Base-by-base conservation (phyloP, 176 grass and related monocot genomes). In the Triticum dicoccoides region DNA sequence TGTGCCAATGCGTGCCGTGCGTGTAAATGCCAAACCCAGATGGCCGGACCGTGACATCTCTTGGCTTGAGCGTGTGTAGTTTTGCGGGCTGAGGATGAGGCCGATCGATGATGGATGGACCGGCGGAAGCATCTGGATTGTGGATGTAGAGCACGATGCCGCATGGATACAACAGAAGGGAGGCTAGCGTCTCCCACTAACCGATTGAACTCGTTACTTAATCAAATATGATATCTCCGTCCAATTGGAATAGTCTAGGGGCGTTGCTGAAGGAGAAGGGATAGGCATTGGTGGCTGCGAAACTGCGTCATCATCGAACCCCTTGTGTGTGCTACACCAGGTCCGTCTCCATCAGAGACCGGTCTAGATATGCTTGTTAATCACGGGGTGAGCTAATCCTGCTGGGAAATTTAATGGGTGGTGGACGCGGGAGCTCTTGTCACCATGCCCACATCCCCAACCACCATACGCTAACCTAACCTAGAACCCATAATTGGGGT, bases 361-460 rank as follows among this genome's bases (percentile, higher is more conserved):
- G 14, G 80, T 44, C 67, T 65, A 65, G 85, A 91, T 91, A 88
- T 77, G 12, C 11, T 88, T 91, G 77, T 88, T 91, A 88, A 87
- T 85, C 12, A 1, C 25, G 13, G 39, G 49, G 52, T 91, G 86
- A 88, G 6, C 77, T 90, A 35, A 90, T 73, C 80, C 54, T 65
- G 6, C 21, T 3, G n/a, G 70, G 77, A 4, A 42, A 6, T 81
- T 77, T 81, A 64, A 73, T 42, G 32, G 14, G 62, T 81, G 89
- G 85, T 9, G 25, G 49, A 12, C 56, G 56, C 76, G 3, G 52
- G 62, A 77, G 76, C 30, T 76, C 61, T 5, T 39, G 52, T 27
- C 20, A 9, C 41, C 41, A 20, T 24, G 49, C 41, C 45, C 30
- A 13, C 66, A 20, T 42, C 62, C 62, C 14, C 15, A 54, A 37